phyloP scores from a whole-genome alignment of 257 asterid genomes.

The Jasminum sambac region DNA sequence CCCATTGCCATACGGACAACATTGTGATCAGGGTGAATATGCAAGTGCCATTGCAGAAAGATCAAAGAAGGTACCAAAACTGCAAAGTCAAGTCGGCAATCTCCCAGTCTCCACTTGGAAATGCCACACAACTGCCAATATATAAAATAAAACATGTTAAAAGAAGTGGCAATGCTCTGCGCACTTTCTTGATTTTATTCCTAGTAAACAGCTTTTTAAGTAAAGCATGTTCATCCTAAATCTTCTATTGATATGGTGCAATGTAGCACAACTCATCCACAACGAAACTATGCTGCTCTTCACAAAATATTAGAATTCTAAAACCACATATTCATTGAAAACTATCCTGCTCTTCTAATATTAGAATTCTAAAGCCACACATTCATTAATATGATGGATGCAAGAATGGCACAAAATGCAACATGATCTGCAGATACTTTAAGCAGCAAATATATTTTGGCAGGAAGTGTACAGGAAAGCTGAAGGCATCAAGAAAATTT shows the following conservation, averaged over 20 bases:
- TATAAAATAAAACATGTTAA: constrained; percentile 21
- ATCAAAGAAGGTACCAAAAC: constrained; percentile 57
- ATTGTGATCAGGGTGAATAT: background rate
- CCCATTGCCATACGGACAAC: constrained; percentile 1
- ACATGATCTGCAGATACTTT: background rate
- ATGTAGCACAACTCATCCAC: background rate
- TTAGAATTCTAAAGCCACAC: too few species aligned
- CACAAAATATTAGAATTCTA: background rate
- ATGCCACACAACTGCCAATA: constrained; percentile 69
- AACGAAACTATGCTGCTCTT: background rate
- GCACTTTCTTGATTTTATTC: constrained; percentile 8
- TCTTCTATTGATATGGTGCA: background rate
- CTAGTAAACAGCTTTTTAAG: background rate
- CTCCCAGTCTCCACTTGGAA: constrained; percentile 89
- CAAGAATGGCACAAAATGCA: background rate
- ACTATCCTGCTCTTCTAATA: background rate
- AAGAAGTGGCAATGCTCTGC: constrained; percentile 15
- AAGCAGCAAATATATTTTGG: background rate
- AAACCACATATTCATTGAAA: background rate
- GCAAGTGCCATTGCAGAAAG: constrained; percentile 10
- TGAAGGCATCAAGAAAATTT: background rate
- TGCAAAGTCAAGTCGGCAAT: constrained; percentile 86
- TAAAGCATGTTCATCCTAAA: background rate
- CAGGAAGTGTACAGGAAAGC: background rate
- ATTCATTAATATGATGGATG: background rate